A percentile compares a stretch with the other conserved stretches of the same genome.
These are phyloP conservation scores for Botryotinia convoluta DNA, from an alignment of 2,329 filamentous ascomycete species.

Conservation along the genomic window DNA sequence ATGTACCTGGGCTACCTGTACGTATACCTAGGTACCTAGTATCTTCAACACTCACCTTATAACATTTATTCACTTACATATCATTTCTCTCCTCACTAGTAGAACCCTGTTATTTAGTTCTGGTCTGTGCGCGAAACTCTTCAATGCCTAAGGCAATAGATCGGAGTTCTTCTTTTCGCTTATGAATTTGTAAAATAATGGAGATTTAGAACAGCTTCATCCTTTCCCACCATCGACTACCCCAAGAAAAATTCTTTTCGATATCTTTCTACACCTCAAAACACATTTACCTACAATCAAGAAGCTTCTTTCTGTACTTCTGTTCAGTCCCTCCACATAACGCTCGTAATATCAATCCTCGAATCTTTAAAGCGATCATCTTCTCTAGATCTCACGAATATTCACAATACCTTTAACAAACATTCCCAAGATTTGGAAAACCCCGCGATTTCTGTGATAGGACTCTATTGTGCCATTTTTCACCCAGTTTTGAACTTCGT, in stretches of 20 bases:
- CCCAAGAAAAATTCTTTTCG: slow-evolving; percentile 16
- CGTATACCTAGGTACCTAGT: too few relatives aligned
- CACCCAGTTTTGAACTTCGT: not conserved
- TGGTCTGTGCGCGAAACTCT: not conserved
- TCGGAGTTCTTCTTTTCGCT: not conserved
- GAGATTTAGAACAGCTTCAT: slow-evolving; percentile 13
- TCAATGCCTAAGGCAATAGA: not conserved
- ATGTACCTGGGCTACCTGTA: too few relatives aligned
- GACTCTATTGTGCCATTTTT: slow-evolving; percentile 27
- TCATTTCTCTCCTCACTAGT: not conserved
- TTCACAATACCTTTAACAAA: not conserved
- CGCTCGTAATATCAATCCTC: slow-evolving; percentile 10
- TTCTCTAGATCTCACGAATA: slow-evolving; percentile 4
- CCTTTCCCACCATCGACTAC: slow-evolving; percentile 1
- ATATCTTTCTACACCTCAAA: slow-evolving; percentile 5
- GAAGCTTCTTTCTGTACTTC: slow-evolving; percentile 24
- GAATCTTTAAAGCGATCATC: slow-evolving; percentile 1
- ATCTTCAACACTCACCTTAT: too few relatives aligned
- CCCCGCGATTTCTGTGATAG: slow-evolving; percentile 36
- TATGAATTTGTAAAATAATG: slow-evolving; percentile 18
- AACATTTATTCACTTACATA: not conserved
- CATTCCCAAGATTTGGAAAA: slow-evolving; percentile 22
- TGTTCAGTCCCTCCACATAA: slow-evolving; percentile 23
- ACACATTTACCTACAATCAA: not conserved
- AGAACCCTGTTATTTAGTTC: not conserved